phyloP scores from a whole-genome alignment of 2,329 filamentous ascomycete species.

The Colletotrichum horii region DNA sequence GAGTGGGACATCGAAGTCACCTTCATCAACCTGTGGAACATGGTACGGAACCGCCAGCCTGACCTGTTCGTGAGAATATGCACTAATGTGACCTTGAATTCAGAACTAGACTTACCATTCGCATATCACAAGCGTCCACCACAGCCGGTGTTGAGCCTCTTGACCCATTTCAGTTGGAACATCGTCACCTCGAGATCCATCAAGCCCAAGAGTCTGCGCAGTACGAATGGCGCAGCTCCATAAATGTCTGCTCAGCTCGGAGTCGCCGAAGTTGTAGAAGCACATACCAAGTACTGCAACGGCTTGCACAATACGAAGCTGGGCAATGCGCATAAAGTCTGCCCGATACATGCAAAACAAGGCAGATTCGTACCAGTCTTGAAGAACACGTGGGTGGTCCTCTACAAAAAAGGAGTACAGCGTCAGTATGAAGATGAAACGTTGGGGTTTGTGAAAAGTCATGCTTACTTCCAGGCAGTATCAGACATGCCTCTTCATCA shows the following conservation, averaged over 20 bases:
- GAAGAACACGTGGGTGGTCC: not conserved
- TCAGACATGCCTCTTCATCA: not conserved
- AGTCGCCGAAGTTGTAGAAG: conserved; percentile 22
- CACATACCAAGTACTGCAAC: conserved; percentile 24
- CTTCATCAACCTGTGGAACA: not conserved
- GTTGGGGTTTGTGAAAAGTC: not conserved
- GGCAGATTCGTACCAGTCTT: conserved; percentile 21
- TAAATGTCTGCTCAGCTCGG: conserved; percentile 6
- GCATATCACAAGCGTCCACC: conserved; percentile 20
- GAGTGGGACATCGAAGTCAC: conserved; percentile 4
- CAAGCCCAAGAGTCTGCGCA: conserved; percentile 13
- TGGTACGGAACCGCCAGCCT: conserved; percentile 13
- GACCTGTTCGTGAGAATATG: not conserved
- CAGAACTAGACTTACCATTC: not conserved
- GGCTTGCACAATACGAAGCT: conserved; percentile 19
- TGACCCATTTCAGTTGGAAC: not conserved
- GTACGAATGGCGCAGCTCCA: conserved; percentile 23
- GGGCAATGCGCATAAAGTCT: conserved; percentile 15
- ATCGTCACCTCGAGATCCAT: not conserved
- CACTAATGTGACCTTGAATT: not conserved
- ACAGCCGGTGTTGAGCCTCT: conserved; percentile 5
- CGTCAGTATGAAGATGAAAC: not conserved
- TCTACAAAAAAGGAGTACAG: not conserved
- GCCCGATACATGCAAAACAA: conserved; percentile 20
- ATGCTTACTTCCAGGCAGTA: not conserved